phyloP scores from a whole-genome alignment of 2,329 filamentous ascomycete species.

The Exophiala alcalophila region DNA sequence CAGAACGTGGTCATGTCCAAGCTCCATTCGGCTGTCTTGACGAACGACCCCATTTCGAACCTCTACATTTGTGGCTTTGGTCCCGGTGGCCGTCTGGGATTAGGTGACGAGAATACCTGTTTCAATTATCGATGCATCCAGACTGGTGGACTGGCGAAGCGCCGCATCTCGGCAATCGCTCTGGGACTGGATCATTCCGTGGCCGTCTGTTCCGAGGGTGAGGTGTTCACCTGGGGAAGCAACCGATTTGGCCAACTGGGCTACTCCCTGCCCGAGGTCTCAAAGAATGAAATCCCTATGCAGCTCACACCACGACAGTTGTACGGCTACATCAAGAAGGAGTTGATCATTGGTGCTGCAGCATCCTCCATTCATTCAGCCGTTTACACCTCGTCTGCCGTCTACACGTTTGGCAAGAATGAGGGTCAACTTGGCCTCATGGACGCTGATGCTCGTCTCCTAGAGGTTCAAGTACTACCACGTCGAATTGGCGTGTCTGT shows the following conservation, averaged over 20 bases:
- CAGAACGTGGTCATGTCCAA: conserved; percentile 87
- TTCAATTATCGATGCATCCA: conserved; percentile 84
- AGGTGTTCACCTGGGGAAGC: conserved; percentile 91
- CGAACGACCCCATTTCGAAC: conserved; percentile 82
- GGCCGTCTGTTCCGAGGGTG: conserved; percentile 79
- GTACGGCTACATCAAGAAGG: conserved; percentile 86
- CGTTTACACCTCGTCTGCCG: conserved; percentile 72
- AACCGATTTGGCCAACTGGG: conserved; percentile 84
- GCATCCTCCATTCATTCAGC: conserved; percentile 91
- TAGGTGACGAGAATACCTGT: conserved; percentile 83
- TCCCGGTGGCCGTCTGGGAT: conserved; percentile 80
- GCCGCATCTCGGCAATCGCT: conserved; percentile 71
- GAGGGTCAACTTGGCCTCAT: conserved; percentile 90
- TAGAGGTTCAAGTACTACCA: conserved; percentile 77
- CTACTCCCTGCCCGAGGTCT: conserved; percentile 66
- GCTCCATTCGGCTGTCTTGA: conserved; percentile 83
- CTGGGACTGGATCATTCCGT: conserved; percentile 90
- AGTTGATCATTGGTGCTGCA: conserved; percentile 74
- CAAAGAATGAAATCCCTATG: conserved; percentile 74
- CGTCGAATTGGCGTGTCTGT: conserved; percentile 85
- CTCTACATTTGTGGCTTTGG: conserved; percentile 91
- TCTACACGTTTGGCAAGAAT: conserved; percentile 96
- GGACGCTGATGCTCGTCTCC: conserved; percentile 88
- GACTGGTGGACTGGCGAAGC: conserved; percentile 67
- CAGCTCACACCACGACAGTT: conserved; percentile 81